Conservation (phyloP, 306 rosid genomes). For the Delonix regia region DNA sequence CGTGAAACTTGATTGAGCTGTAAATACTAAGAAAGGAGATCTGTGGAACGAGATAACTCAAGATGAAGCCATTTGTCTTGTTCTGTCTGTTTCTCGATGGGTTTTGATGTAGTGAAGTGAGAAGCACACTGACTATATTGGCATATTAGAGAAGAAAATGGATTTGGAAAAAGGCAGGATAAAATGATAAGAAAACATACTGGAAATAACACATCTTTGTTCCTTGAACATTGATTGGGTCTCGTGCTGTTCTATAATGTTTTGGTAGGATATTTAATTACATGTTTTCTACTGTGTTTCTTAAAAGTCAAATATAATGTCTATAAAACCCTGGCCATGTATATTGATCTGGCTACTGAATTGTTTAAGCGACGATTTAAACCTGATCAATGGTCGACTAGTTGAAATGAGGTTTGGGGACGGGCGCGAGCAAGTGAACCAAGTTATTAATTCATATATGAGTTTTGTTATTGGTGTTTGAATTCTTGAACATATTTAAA, state of each 20-base stretch:
- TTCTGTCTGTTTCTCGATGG: slow-evolving; percentile 30
- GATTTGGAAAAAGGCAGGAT: slow-evolving; percentile 18
- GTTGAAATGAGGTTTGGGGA: neutral
- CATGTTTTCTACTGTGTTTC: neutral
- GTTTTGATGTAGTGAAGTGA: slow-evolving; percentile 40
- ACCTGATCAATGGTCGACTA: neutral
- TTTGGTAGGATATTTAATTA: neutral
- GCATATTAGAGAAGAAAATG: neutral
- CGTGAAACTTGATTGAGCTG: slow-evolving; percentile 42
- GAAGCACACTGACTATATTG: slow-evolving; percentile 34
- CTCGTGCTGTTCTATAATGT: slow-evolving; percentile 15
- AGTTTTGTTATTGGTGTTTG: neutral
- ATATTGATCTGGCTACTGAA: neutral
- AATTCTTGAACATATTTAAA: neutral
- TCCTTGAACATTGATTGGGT: slow-evolving; percentile 3
- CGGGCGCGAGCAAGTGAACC: neutral
- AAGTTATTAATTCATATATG: neutral
- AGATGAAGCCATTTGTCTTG: slow-evolving; percentile 32
- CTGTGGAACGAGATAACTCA: slow-evolving; percentile 39
- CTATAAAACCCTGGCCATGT: neutral
- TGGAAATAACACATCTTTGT: slow-evolving; percentile 1
- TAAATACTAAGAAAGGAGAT: slow-evolving; percentile 47
- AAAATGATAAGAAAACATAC: neutral
- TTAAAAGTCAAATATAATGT: neutral
- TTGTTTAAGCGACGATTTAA: neutral